Evolutionary conservation across 768 basidiomycete genomes (phyloP), one percentile per base, ranked within the genome.

Genomic region (Rhizopogon rudus): DNA sequence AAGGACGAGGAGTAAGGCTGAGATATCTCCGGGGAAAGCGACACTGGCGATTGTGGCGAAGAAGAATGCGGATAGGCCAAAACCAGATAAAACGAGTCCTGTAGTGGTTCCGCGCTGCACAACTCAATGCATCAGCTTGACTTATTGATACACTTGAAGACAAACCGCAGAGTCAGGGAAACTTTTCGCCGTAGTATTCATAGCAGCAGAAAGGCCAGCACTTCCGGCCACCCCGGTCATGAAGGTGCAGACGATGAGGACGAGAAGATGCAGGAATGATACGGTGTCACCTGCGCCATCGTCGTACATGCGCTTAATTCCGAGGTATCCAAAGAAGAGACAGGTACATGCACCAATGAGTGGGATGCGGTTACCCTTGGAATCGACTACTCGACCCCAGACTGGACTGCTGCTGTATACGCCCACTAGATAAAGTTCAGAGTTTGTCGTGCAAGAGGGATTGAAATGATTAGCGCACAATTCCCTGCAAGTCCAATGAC

Each of bases 11-110:
- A 98, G 71, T 63, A 96, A 88, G 1, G 83, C 79, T 0, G 86
- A 87, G 0, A 88, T 90, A 62, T 93, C 78, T 0, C 90, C 92
- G 0, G 88, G 84, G 63, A 84, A 95, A 42, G 86, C 67, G 0
- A 80, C 63, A 54, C 87, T 85, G 0, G 91, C 84, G 39, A 95
- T 71, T 1, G 84, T 79, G 12, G 91, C 89, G 71, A 95, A 97
- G 58, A 90, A 76, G 75, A 96, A 96, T 0, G 94, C 94, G 0
- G 91, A 93, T 14, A 98, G 81, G 0, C 94, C 93, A 59, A 91
- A 93, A 33, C 91, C 93, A 0, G 91, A 91, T 17, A 93, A 70
- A 35, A 94, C 92, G 8, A 92, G 66, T 2, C 87, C 87, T 0
- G 88, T 91, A 8, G 84, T 81, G 0, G 84, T 84, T 10, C 86